Base-by-base conservation (phyloP, 345 rosid genomes). In the Moricandia moricandioides region DNA sequence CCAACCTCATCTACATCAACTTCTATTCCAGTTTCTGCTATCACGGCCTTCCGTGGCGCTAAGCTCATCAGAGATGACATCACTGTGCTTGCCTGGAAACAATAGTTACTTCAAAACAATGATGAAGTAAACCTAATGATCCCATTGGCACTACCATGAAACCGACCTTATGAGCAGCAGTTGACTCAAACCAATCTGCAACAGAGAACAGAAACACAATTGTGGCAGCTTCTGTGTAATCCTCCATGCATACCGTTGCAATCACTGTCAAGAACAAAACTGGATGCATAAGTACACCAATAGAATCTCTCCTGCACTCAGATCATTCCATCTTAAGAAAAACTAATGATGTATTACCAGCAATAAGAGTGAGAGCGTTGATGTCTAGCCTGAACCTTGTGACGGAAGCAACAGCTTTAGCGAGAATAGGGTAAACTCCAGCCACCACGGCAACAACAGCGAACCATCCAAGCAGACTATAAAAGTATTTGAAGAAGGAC, bases 141-240 rank as follows among this genome's bases (percentile, higher is more conserved):
- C 52, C 18, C 5, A 5, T 14, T 47, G 52, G 52, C n/a, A 13
- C 16, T 6, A 43, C 51, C 51, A 43, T 43, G 51, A 16, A 43
- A 43, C 33, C 3, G 71, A 89, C 97, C 94, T 91, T 93, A 69
- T 87, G 88, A 85, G 94, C 78, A 79, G 98, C 97, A 66, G 88
- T 88, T 16, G 96, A 79, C 69, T 93, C 90, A 1, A 93, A 91
- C 98, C 98, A 93, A 66, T 87, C 87, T 2, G 96, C 92, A 75
- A 84, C 82, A 2, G 91, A 81, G 85, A 91, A 91, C 47, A 93
- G 80, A 67, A 93, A 91, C 51, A 93, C 96, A 58, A 93, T 89
- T 30, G 92, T 79, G 39, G 83, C 98, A 31, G 98, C 89, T 86
- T 93, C 98, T 10, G 81, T 61, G 67, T 80, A 93, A 76, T 93